Conservation (phyloP, 495 filamentous ascomycete species). For the Penicillium riverlandense region DNA sequence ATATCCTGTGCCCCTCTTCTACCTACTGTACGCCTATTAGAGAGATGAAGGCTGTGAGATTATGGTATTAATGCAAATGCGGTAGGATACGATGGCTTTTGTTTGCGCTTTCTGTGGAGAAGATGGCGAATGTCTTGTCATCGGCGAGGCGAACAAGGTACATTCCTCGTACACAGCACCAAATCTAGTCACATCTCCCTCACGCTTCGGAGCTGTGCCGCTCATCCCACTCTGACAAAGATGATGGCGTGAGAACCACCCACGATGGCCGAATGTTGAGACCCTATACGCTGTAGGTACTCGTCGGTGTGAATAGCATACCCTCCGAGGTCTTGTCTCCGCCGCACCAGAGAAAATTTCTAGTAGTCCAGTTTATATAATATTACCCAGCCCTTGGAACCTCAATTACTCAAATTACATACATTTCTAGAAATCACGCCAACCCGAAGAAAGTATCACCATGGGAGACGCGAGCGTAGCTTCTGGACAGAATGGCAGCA, state of each 20-base stretch:
- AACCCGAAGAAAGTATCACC: neutral
- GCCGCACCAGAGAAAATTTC: too few species aligned
- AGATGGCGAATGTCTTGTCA: slow-evolving; percentile 15
- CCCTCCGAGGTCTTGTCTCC: neutral
- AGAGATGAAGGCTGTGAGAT: too few species aligned
- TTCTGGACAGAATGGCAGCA: slow-evolving; percentile 3
- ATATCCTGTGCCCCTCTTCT: neutral
- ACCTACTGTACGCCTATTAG: too few species aligned
- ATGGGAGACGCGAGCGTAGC: slow-evolving; percentile 12
- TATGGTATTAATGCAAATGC: neutral
- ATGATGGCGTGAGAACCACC: slow-evolving; percentile 12
- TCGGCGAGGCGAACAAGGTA: neutral
- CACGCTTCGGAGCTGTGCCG: slow-evolving; percentile 1
- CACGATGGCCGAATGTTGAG: slow-evolving; percentile 3
- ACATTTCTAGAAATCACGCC: neutral
- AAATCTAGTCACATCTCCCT: neutral
- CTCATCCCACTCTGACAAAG: neutral
- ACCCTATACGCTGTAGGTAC: neutral
- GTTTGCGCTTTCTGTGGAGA: slow-evolving; percentile 15
- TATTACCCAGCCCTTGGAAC: too few species aligned
- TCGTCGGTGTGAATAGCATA: neutral
- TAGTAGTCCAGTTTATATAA: too few species aligned
- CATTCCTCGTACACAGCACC: neutral
- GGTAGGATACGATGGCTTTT: neutral
- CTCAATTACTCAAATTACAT: too few species aligned